phyloP scores from a whole-genome alignment of 495 filamentous ascomycete species.

The Aspergillus saccharolyticus region DNA sequence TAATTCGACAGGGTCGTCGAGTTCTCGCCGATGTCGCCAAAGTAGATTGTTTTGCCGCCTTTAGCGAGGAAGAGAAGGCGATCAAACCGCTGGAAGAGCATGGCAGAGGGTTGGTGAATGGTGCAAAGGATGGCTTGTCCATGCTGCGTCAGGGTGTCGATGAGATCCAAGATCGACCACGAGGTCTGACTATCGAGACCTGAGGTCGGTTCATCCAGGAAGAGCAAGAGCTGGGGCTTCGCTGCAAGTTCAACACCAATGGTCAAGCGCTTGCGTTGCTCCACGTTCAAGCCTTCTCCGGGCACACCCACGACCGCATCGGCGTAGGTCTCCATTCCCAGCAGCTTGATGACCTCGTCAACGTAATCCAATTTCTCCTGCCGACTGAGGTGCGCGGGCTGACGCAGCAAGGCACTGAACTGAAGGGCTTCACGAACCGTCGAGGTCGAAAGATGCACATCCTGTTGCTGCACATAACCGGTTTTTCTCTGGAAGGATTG shows the following conservation, averaged over 20 bases:
- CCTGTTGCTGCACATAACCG: constrained; percentile 93
- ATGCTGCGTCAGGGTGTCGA: constrained; percentile 71
- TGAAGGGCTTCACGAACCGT: constrained; percentile 79
- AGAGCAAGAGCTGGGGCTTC: constrained; percentile 74
- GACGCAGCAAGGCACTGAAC: constrained; percentile 79
- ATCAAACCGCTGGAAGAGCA: constrained; percentile 75
- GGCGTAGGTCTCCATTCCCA: constrained; percentile 62
- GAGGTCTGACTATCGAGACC: constrained; percentile 78
- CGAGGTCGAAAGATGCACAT: constrained; percentile 75
- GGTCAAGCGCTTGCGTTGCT: constrained; percentile 77
- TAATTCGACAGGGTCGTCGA: constrained; percentile 68
- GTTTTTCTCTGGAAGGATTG: constrained; percentile 83
- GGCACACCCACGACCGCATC: constrained; percentile 28
- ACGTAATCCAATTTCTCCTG: constrained; percentile 85
- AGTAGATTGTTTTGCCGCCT: constrained; percentile 81
- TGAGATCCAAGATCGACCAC: constrained; percentile 70
- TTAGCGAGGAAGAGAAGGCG: constrained; percentile 76
- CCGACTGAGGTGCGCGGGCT: constrained; percentile 63
- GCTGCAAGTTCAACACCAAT: constrained; percentile 83
- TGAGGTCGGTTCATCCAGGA: constrained; percentile 83
- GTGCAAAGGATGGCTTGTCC: constrained; percentile 84
- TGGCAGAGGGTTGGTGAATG: constrained; percentile 84
- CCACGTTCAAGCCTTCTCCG: constrained; percentile 65
- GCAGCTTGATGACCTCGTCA: constrained; percentile 83
- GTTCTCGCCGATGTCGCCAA: constrained; percentile 78